Base-by-base conservation (phyloP, 129 eudicot genomes). In the Artemisia annua region DNA sequence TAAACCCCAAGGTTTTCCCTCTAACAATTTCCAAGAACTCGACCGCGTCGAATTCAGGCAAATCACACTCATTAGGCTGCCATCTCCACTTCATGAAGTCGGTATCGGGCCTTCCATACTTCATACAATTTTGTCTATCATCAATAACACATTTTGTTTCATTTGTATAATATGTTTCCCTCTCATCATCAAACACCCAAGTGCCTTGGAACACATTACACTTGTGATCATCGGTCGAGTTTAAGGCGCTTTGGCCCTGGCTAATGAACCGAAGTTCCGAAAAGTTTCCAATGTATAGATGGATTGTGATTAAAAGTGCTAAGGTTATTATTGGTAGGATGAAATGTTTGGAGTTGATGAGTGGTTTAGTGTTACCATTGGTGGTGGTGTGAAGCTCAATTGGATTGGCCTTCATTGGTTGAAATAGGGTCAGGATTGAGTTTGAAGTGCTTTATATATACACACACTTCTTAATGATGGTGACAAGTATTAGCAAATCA, bases 91-190 rank as follows among this genome's bases (percentile, higher is more conserved):
- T 81, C 83, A 84, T 75, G 82, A 79, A 87, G 26, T 76, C 87
- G 3, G 83, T 81, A 56, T 84, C 88, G 5, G 92, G 92, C 62
- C 88, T 73, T 22, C 92, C 92, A 70, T 75, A 79, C 74, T 84
- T 87, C 80, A 87, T 87, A 75, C 92, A 87, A 39, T 87, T 87
- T 32, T 87, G 92, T 66, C 87, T 30, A 73, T 87, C 87, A 28
- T 84, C 87, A 0, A 87, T 87, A 6, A 66, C 58, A 20, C 89
- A 82, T 43, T 77, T 50, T 0, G 89, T 82, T 18, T 74, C 85
- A 52, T 87, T 82, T 7, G 92, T 87, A 6, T 84, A 87, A 26
- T 87, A 84, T 9, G 86, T 79, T 49, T 80, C 85, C 57, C 44
- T 70, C 24, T 77, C 64, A n/a, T 82, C 76, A 74, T 80, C 74